Evolutionary conservation across 495 filamentous ascomycete species (phyloP), one percentile per base, ranked within the genome.

Genomic region (Penicillium canariense): DNA sequence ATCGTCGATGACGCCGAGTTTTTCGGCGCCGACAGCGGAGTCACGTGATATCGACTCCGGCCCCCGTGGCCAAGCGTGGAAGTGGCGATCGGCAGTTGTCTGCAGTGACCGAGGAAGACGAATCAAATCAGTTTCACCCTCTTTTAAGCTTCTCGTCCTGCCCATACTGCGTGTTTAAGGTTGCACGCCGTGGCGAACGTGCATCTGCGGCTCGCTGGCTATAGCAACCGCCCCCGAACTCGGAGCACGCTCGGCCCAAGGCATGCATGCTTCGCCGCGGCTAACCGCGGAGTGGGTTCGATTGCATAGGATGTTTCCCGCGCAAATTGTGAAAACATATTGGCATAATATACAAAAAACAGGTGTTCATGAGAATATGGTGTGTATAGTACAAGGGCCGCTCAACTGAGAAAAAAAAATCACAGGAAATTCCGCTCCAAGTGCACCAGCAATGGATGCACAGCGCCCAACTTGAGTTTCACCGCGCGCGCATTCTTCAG

Each of bases 401-500:
- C 50, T 52, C 22, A 48, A 55, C 50, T 45, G 17, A 47, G 26
- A 38, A 20, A 43, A 26, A 7, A 47, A 14, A 20, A 28, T 60
- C 35, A 65, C 15, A 65, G 35, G 65, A 76, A 78, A 14, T 64
- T 63, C 59, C 60, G 68, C 61, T 76, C 74, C 36, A 77, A 50
- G 46, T 76, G 60, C 23, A 72, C 66, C 60, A 78, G 58, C 26
- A 78, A 49, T 7, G 56, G 59, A 55, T 76, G 69, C 28, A 76
- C 75, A 7, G 71, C 56, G 23, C 73, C 66, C 25, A 77, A 54
- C 48, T 63, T 56, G 30, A 77, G 36, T 34, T 71, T 66, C 14
- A 78, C 61, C 4, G 73, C 70, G 14, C 72, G 67, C 18, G 70
- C 70, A 14, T 77, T 75, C 40, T 69, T 47, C 44, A 72, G 45